Conservation (phyloP, 2,329 filamentous ascomycete genomes). For the Cordyceps farinosa region DNA sequence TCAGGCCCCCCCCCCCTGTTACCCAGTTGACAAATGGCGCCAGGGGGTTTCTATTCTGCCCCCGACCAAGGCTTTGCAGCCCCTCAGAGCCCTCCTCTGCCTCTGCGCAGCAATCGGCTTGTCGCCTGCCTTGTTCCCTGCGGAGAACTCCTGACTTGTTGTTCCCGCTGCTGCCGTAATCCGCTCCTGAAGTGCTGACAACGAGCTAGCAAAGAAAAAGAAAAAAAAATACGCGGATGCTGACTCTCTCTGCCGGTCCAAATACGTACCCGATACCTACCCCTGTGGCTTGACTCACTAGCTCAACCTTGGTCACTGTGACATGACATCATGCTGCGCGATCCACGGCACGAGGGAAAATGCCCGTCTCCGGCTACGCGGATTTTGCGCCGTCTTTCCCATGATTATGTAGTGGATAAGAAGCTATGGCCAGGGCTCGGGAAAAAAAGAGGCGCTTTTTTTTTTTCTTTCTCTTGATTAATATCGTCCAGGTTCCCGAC, state of each 20-base stretch:
- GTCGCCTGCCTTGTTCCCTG: background rate
- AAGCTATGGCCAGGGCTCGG: background rate
- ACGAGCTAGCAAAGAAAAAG: background rate
- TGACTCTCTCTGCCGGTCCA: background rate
- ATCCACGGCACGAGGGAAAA: background rate
- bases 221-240: background rate
- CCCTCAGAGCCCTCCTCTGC: too few relatives aligned
- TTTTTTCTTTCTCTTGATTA: background rate
- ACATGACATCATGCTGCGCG: slow-evolving; percentile 1
- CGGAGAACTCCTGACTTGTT: background rate
- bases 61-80: background rate
- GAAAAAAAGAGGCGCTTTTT: background rate
- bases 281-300: background rate
- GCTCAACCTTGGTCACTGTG: background rate
- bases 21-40: too few relatives aligned
- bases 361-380: background rate
- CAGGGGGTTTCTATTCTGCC: too few relatives aligned
- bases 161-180: background rate
- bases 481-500: background rate
- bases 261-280: background rate
- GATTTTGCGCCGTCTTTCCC: background rate
- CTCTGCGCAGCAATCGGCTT: background rate
- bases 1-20: too few relatives aligned
- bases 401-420: background rate
- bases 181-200: background rate